A percentile compares a stretch with the other conserved stretches of the same genome.
phyloP scores from a whole-genome alignment of 2,329 filamentous ascomycete species.

The Sclerotinia spermophila region DNA sequence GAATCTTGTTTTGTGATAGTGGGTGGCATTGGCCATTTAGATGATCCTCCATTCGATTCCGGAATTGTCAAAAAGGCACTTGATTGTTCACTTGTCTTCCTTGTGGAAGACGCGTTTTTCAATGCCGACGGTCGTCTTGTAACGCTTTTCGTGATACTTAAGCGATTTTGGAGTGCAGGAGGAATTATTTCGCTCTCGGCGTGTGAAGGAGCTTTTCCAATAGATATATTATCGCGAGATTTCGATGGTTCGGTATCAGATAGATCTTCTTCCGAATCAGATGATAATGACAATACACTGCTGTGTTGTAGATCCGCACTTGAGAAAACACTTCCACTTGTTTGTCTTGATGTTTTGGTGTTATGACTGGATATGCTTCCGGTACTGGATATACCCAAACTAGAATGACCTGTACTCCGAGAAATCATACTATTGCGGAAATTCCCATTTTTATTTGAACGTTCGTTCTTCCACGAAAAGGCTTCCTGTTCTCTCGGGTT shows the following conservation, averaged over 20 bases:
- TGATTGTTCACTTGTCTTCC: background rate
- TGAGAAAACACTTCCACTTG: conserved; percentile 32
- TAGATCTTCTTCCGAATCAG: conserved; percentile 33
- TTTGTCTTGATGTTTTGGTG: conserved; percentile 34
- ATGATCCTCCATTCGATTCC: background rate
- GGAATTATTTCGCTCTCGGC: conserved; percentile 18
- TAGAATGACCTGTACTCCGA: conserved; percentile 7
- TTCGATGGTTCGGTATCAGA: conserved; percentile 24
- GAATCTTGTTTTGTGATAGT: conserved; percentile 11
- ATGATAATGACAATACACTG: conserved; percentile 37
- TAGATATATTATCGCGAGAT: conserved; percentile 14
- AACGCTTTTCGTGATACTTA: background rate
- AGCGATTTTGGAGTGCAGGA: conserved; percentile 4
- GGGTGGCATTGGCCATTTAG: conserved; percentile 2
- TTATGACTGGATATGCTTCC: conserved; percentile 36
- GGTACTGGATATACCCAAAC: conserved; percentile 30
- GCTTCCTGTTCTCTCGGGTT: conserved; percentile 13
- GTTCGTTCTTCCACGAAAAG: conserved; percentile 35
- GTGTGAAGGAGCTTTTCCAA: conserved; percentile 15
- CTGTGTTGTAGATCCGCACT: conserved; percentile 34
- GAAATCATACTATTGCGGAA: conserved; percentile 12
- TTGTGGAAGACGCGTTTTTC: background rate
- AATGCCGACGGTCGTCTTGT: background rate
- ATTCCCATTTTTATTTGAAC: conserved; percentile 18
- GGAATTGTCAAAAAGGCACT: conserved; percentile 12